These are phyloP conservation scores for Leccinum pellstonianum DNA, from an alignment of 768 basidiomycete genomes.

Conservation along the genomic window DNA sequence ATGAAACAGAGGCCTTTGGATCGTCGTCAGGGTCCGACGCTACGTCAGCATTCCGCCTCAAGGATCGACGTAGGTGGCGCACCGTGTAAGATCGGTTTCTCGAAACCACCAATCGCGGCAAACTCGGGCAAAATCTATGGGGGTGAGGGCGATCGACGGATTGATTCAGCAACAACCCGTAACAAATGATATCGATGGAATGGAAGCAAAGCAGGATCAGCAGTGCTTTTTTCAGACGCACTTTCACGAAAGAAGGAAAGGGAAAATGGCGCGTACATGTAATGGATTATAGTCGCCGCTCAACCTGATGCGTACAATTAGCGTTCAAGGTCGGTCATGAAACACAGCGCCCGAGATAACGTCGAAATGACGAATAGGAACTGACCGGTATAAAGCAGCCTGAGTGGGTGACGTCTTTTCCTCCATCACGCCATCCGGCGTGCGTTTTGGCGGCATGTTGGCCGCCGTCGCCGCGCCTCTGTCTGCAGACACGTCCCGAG, in stretches of 20 bases:
- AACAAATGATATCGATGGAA: not conserved
- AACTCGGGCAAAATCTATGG: conserved; percentile 86
- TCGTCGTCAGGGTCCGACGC: not conserved
- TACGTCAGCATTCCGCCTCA: not conserved
- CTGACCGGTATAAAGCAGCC: conserved; percentile 88
- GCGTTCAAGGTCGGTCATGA: not conserved
- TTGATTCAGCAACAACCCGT: not conserved
- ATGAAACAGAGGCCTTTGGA: conserved; percentile 76
- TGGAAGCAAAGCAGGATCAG: not conserved
- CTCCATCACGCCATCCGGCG: conserved; percentile 82
- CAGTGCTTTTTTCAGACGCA: conserved; percentile 2
- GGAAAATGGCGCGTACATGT: conserved; percentile 51
- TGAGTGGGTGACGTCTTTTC: conserved; percentile 82
- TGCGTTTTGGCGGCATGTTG: conserved; percentile 78
- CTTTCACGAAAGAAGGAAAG: not conserved
- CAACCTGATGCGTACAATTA: conserved; percentile 46
- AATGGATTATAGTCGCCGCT: conserved; percentile 93
- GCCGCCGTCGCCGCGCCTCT: conserved; percentile 84
- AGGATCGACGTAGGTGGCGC: not conserved
- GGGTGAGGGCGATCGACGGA: not conserved
- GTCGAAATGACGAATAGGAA: not conserved
- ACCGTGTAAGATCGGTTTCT: conserved; percentile 84
- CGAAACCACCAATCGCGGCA: conserved; percentile 92
- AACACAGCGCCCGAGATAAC: conserved; percentile 1
- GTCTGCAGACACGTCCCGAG: conserved; percentile 45